phyloP scores from a whole-genome alignment of 2,329 filamentous ascomycete species.

The Reticulascus tulasneorum region DNA sequence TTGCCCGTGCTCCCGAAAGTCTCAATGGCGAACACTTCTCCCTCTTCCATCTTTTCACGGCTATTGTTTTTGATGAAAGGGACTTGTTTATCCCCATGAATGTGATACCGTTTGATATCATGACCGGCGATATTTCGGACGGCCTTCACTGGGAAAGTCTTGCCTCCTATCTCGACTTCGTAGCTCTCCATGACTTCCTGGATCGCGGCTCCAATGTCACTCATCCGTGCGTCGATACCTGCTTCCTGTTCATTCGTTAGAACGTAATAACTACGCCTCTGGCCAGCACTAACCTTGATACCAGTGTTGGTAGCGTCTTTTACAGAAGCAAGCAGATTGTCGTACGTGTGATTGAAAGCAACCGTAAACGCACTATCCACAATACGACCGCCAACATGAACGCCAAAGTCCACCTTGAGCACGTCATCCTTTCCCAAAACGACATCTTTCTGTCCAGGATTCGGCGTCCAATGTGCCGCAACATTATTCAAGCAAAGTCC shows the following conservation, averaged over 20 bases:
- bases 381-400: constrained; percentile 75
- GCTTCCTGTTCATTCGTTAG: constrained; percentile 35
- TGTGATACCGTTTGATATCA: constrained; percentile 83
- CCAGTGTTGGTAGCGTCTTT: constrained; percentile 80
- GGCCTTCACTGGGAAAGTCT: constrained; percentile 74
- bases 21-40: constrained; percentile 92
- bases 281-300: constrained; percentile 48
- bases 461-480: constrained; percentile 83
- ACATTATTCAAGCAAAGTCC: constrained; percentile 81
- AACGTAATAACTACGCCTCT: accelerated
- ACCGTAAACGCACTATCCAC: constrained; percentile 80
- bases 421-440: constrained; percentile 70
- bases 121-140: constrained; percentile 88
- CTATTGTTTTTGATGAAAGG: constrained; percentile 88
- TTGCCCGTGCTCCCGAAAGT: constrained; percentile 93
- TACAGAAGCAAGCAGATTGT: constrained; percentile 69
- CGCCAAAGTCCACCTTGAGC: constrained; percentile 79
- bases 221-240: constrained; percentile 85
- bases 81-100: constrained; percentile 89
- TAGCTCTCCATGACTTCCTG: constrained; percentile 94
- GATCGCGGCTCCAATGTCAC: constrained; percentile 77
- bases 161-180: constrained; percentile 78
- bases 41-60: constrained; percentile 96
- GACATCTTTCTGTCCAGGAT: constrained; percentile 73
- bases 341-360: constrained; percentile 70